Evolutionary conservation across 2,329 filamentous ascomycete species (phyloP), one percentile per base, ranked within the genome.

Genomic region (Magnaporthales sp.): DNA sequence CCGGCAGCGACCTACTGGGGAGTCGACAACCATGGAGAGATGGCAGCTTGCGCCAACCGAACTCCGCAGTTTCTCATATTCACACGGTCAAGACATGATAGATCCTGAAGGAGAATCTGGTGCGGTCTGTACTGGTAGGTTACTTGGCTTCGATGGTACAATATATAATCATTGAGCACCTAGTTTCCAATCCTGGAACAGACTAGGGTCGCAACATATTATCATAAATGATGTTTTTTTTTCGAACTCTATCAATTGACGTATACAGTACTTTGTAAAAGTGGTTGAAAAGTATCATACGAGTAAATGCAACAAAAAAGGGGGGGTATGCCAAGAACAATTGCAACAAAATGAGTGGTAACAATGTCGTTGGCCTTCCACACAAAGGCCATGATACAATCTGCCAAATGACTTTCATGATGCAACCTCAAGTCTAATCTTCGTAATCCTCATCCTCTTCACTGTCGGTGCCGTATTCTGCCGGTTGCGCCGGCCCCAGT

Each of bases 401-500:
- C 63, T 46, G 68, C 51, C 1, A 60, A 27, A 27, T 19, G 1
- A 26, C n/a, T 6, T 11, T 30, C 38, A 30, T 13, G 24, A 27
- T 46, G 15, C 62, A 64, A 26, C 30, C 19, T 5, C 32, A 19
- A 4, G 11, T 29, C 15, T 46, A 22, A 2, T 51, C 38, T 30
- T 30, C 38, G 51, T 56, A 26, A 7, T 46, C 38, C 24, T 64
- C 63, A 30, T 54, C 61, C 7, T 63, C 63, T 1, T 56, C 63
- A 19, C 24, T 13, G 32, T 13, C 38, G 10, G n/a, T 64, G 51
- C 9, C 26, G 32, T 29, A 22, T 1, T 30, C 54, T 30, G 67
- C 31, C 0, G 54, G 29, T 24, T 67, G 68, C 56, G 72, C 63
- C 30, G 80, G 76, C 58, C 79, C 78, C 67, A 93, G 75, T 71